Evolutionary conservation across 2,329 filamentous ascomycete genomes (phyloP).

Genomic region (Fusarium drepaniforme): DNA sequence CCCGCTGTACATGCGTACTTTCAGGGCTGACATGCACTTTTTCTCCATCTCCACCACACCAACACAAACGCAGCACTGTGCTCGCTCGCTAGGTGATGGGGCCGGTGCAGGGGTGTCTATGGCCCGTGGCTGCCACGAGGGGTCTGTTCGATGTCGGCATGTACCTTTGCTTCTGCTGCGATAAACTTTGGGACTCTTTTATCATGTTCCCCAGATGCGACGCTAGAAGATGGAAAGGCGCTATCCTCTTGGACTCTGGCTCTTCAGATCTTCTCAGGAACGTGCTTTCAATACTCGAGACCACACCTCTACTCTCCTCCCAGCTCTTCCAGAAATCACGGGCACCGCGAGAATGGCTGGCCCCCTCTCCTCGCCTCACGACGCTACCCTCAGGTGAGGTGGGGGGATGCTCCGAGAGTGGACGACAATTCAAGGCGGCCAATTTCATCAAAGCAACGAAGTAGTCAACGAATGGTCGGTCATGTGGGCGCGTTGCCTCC

Average conservation of each 20-base stretch:
- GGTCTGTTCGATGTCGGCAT: conserved; percentile 29
- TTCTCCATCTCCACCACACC: conserved; percentile 17
- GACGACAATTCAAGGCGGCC: conserved; percentile 24
- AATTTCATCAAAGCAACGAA: conserved; percentile 37
- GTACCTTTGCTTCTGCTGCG: conserved; percentile 41
- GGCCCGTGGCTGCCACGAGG: conserved; percentile 46
- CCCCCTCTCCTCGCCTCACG: conserved; percentile 13
- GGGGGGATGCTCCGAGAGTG: conserved; percentile 24
- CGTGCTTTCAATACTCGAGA: neutral
- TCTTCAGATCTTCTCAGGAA: neutral
- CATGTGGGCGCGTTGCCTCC: conserved; percentile 24
- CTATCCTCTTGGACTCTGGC: conserved; percentile 1
- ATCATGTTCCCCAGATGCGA: conserved; percentile 29
- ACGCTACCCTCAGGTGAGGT: conserved; percentile 42
- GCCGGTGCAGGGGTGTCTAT: conserved; percentile 41
- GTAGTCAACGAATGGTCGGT: conserved; percentile 23
- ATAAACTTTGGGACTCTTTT: conserved; percentile 34
- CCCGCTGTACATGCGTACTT: conserved; percentile 6
- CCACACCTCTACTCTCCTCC: neutral
- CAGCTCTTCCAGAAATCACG: neutral
- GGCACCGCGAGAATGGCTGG: neutral
- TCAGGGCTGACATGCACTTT: conserved; percentile 39
- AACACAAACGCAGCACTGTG: conserved; percentile 11
- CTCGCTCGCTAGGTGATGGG: conserved; percentile 6
- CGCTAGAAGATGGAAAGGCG: conserved; percentile 28